Evolutionary conservation across 2,329 filamentous ascomycete genomes (phyloP).

Genomic region (Xylaria digitata): DNA sequence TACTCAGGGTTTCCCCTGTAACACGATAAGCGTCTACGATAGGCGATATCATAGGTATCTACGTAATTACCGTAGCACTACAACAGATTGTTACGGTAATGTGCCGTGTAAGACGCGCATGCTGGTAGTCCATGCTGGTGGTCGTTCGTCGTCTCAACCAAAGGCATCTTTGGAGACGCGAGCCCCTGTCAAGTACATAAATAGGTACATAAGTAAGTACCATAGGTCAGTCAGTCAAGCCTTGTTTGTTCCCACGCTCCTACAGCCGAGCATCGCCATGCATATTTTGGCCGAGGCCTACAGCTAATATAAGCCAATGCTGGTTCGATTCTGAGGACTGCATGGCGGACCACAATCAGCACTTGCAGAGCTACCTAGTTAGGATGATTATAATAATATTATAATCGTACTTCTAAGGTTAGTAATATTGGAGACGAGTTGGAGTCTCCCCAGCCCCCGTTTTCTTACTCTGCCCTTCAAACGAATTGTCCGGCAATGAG

Average conservation of each 20-base stretch:
- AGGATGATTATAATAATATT: background rate
- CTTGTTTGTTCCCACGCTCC: background rate
- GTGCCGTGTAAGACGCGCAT: slow-evolving; percentile 1
- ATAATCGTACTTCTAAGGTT: too few species aligned
- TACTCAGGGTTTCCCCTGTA: slow-evolving; percentile 4
- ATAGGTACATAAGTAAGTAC: too few species aligned
- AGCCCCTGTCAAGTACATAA: background rate
- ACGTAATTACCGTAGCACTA: too few species aligned
- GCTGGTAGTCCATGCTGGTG: background rate
- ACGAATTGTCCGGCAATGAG: slow-evolving; percentile 12
- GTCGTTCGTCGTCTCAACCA: slow-evolving; percentile 3
- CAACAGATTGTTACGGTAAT: background rate
- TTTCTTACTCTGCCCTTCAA: background rate
- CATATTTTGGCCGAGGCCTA: slow-evolving; percentile 14
- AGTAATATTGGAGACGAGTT: slow-evolving; percentile 9
- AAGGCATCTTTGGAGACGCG: background rate
- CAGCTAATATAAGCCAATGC: slow-evolving; percentile 16
- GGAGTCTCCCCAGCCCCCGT: background rate
- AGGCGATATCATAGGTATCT: too few species aligned
- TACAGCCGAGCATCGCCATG: background rate
- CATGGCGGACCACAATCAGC: slow-evolving; percentile 11
- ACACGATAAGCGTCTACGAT: background rate
- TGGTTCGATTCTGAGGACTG: background rate
- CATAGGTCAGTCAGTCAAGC: background rate
- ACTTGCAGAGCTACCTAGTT: background rate